Evolutionary conservation across 352 stramenopile species (phyloP).

Genomic region (Blastocystis sp.): DNA sequence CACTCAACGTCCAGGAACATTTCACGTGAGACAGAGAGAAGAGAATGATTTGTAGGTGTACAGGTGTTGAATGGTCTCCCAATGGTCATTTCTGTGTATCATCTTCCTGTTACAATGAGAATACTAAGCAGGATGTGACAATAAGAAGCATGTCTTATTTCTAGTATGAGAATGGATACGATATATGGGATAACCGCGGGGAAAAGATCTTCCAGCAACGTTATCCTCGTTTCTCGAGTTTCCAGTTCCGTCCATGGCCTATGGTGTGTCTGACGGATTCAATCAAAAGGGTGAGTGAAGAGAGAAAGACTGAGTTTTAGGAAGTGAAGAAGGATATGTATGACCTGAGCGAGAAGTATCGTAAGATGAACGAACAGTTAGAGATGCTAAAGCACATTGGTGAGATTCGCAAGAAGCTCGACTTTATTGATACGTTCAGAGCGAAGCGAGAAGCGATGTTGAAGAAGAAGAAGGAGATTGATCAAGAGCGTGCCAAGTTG

Average conservation of each 20-base stretch:
- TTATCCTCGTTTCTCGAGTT: background rate
- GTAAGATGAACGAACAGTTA: slow-evolving; percentile 13
- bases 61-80: slow-evolving; percentile 1
- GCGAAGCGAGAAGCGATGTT: background rate
- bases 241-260: slow-evolving; percentile 16
- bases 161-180: slow-evolving; percentile 43
- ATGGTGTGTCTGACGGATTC: background rate
- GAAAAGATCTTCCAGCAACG: background rate
- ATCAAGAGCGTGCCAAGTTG: background rate
- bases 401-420: slow-evolving; percentile 25
- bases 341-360: background rate
- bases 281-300: background rate
- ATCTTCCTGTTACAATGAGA: background rate
- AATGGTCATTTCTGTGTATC: slow-evolving; percentile 24
- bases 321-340: background rate
- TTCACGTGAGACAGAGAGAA: background rate
- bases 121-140: background rate
- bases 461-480: background rate
- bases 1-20: slow-evolving; percentile 14
- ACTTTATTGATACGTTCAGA: background rate
- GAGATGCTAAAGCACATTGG: slow-evolving; percentile 17
- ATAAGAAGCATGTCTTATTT: background rate
- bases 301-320: background rate
- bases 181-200: slow-evolving; percentile 31
- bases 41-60: background rate